Percentiles rank a stretch among this genome's conserved stretches.
Evolutionary conservation across 2,329 filamentous ascomycete genomes (phyloP).

Genomic region (Paraphoma sp.): DNA sequence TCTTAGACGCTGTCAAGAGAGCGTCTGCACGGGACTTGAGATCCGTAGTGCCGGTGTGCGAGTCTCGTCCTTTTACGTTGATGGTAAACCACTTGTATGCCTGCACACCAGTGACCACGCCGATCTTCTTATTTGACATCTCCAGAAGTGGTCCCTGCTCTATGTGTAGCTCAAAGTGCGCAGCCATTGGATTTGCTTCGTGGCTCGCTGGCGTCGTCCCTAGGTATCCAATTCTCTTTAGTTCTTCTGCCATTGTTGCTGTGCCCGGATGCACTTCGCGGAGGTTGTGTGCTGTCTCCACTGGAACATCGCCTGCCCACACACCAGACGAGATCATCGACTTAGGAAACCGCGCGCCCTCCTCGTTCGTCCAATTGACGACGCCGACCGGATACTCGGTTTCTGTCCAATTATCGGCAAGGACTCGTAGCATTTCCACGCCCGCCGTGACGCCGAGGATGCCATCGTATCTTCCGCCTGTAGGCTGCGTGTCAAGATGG

Average conservation of each 20-base stretch:
- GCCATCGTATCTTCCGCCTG: conserved; percentile 75
- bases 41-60: conserved; percentile 78
- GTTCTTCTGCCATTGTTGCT: conserved; percentile 70
- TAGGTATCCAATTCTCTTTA: conserved; percentile 75
- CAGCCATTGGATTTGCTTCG: conserved; percentile 69
- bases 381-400: conserved; percentile 76
- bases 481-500: conserved; percentile 65
- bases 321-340: conserved; percentile 78
- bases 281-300: conserved; percentile 66
- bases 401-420: conserved; percentile 71
- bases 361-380: conserved; percentile 84
- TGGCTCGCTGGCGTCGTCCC: conserved; percentile 65
- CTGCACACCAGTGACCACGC: conserved; percentile 75
- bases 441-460: conserved; percentile 77
- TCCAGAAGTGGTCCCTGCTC: conserved; percentile 83
- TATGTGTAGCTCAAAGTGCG: conserved; percentile 85
- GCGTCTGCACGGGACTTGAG: conserved; percentile 72
- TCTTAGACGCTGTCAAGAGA: conserved; percentile 68
- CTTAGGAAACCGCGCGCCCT: conserved; percentile 79
- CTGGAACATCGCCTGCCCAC: conserved; percentile 72
- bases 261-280: conserved; percentile 67
- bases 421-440: conserved; percentile 72
- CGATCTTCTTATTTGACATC: conserved; percentile 66
- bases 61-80: conserved; percentile 69
- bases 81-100: conserved; percentile 78